Evolutionary conservation across 75 land plant species (phyloP).

Genomic region (Cupressus sempervirens): DNA sequence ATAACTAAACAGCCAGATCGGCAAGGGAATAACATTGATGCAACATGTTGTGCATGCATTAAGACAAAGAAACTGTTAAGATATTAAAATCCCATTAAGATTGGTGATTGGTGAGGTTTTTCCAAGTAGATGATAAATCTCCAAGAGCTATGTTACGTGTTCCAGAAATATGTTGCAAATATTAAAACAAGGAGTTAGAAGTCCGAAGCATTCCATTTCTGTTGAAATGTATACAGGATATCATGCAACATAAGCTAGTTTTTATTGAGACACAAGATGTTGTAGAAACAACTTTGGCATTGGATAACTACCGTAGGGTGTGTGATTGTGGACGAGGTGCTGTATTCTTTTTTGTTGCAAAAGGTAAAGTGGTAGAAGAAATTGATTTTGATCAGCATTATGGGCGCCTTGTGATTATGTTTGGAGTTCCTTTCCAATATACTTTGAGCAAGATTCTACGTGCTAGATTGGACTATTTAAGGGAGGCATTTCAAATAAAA

Average conservation of each 20-base stretch:
- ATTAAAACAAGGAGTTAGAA: too few species aligned
- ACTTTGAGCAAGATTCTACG: slow-evolving; percentile 97
- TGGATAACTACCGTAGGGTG: slow-evolving; percentile 93
- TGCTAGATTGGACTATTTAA: slow-evolving; percentile 84
- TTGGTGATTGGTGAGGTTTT: too few species aligned
- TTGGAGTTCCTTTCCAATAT: slow-evolving; percentile 96
- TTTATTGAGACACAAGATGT: slow-evolving; percentile 99
- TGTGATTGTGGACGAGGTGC: slow-evolving; percentile 99
- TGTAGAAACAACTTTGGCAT: slow-evolving; percentile 94
- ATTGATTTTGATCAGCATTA: slow-evolving; percentile 99
- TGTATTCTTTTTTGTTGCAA: slow-evolving; percentile 98
- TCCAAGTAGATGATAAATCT: too few species aligned
- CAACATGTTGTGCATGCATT: too few species aligned
- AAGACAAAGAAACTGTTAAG: too few species aligned
- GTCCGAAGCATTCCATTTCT: too few species aligned
- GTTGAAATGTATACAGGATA: slow-evolving; percentile 92
- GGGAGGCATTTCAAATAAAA: slow-evolving; percentile 97
- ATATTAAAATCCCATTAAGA: too few species aligned
- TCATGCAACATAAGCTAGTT: slow-evolving; percentile 99
- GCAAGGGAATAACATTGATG: too few species aligned
- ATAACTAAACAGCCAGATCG: too few species aligned
- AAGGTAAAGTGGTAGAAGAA: slow-evolving; percentile 99
- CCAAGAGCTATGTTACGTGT: too few species aligned
- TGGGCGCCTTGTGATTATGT: slow-evolving; percentile 98
- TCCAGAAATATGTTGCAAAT: too few species aligned